These are phyloP conservation scores for Amylostereum areolatum DNA, from an alignment of 1,284 basidiomycete genomes.

Conservation along the genomic window DNA sequence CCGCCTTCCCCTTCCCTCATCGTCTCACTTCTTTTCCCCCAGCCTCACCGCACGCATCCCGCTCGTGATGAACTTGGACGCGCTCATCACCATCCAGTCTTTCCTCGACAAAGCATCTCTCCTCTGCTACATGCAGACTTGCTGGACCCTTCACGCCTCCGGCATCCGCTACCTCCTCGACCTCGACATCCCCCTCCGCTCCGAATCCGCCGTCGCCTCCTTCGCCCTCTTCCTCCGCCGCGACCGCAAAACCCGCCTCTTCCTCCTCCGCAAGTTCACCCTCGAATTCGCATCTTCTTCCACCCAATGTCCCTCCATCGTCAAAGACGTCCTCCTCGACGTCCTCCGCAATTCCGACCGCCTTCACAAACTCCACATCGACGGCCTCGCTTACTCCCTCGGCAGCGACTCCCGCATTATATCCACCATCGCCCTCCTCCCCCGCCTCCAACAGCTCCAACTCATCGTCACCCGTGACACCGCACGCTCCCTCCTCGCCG, in stretches of 20 bases:
- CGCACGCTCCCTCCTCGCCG: neutral
- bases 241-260: neutral
- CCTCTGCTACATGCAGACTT: neutral
- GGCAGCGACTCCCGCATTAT: neutral
- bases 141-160: neutral
- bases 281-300: neutral
- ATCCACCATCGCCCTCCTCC: neutral
- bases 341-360: neutral
- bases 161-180: neutral
- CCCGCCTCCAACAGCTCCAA: neutral
- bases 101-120: neutral
- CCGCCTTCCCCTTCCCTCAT: too few species aligned
- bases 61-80: neutral
- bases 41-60: too few species aligned
- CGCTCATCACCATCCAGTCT: neutral
- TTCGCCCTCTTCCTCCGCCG: neutral
- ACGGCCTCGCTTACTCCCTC: neutral
- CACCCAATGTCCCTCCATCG: neutral
- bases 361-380: neutral
- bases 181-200: neutral
- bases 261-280: neutral
- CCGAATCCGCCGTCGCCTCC: neutral
- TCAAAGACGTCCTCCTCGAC: neutral
- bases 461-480: neutral
- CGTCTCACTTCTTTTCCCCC: too few species aligned